phyloP scores from a whole-genome alignment of 2,329 filamentous ascomycete genomes.

The Nemania sp. region DNA sequence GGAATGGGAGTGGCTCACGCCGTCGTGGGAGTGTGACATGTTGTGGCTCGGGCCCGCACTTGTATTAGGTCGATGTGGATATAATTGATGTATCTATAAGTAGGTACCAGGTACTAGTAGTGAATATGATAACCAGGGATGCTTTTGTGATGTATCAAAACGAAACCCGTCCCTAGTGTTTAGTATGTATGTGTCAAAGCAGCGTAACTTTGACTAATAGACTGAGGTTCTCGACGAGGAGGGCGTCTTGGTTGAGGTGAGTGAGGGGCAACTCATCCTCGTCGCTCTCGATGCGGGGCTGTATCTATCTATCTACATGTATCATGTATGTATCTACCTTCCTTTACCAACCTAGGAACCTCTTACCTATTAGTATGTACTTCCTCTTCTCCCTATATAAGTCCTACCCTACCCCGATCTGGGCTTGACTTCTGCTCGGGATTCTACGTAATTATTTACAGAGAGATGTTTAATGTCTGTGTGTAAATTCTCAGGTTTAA shows the following conservation, averaged over 20 bases:
- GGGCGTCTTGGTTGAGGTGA: constrained; percentile 5
- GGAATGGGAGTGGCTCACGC: constrained; percentile 49
- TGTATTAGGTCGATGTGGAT: not conserved
- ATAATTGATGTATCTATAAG: not conserved
- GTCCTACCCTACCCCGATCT: constrained; percentile 2
- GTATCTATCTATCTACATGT: no score
- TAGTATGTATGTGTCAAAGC: constrained; percentile 19
- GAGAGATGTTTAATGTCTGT: not conserved
- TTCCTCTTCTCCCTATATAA: not conserved
- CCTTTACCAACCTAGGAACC: no score
- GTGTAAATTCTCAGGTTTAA: not conserved
- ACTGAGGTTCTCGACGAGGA: not conserved
- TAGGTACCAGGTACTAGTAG: not conserved
- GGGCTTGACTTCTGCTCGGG: not conserved
- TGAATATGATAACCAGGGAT: no score
- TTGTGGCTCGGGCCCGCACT: constrained; percentile 26
- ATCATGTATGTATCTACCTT: no score
- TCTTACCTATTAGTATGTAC: no score
- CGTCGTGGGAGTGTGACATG: constrained; percentile 54
- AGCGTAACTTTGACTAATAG: constrained; percentile 18
- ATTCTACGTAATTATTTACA: not conserved
- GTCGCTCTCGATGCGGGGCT: constrained; percentile 14
- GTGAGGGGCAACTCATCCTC: constrained; percentile 12
- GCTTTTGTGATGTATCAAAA: no score
- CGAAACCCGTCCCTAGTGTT: no score